These are phyloP conservation scores for Casaregolazyma suthepensis DNA, from an alignment of 1,139 yeast genomes.

Conservation along the genomic window DNA sequence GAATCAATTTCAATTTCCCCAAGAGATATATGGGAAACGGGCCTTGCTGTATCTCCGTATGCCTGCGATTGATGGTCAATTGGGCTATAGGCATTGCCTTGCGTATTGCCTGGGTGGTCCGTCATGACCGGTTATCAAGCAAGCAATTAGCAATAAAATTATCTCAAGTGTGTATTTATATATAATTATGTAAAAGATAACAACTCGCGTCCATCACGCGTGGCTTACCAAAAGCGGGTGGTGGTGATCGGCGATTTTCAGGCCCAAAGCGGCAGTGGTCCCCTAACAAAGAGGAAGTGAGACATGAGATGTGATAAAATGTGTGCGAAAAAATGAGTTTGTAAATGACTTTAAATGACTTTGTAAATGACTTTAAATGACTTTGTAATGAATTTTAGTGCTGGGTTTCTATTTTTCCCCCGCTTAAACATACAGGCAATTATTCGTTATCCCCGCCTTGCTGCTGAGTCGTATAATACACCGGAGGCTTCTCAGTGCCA, in stretches of 20 bases:
- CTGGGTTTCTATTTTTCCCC: too few species aligned
- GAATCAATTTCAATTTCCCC: neutral
- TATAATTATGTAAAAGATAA: neutral
- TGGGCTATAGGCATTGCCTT: neutral
- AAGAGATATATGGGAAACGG: neutral
- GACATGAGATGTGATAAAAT: neutral
- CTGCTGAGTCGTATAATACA: slow-evolving; percentile 10
- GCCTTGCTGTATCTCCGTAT: neutral
- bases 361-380: neutral
- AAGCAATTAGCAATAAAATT: neutral
- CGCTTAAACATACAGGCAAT: too few species aligned
- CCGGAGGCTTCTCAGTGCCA: slow-evolving; percentile 37
- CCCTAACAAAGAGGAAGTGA: neutral
- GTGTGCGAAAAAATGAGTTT: neutral
- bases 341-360: neutral
- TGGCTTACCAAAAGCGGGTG: neutral
- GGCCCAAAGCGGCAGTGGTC: neutral
- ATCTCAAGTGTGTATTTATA: neutral
- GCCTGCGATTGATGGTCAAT: neutral
- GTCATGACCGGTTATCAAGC: neutral
- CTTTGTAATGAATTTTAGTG: neutral
- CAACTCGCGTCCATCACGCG: neutral
- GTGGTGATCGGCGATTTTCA: neutral
- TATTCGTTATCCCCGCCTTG: neutral
- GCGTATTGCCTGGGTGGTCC: neutral